Evolutionary conservation across 2,329 filamentous ascomycete species (phyloP), one percentile per base, ranked within the genome.

Genomic region (Meredithiella fracta): DNA sequence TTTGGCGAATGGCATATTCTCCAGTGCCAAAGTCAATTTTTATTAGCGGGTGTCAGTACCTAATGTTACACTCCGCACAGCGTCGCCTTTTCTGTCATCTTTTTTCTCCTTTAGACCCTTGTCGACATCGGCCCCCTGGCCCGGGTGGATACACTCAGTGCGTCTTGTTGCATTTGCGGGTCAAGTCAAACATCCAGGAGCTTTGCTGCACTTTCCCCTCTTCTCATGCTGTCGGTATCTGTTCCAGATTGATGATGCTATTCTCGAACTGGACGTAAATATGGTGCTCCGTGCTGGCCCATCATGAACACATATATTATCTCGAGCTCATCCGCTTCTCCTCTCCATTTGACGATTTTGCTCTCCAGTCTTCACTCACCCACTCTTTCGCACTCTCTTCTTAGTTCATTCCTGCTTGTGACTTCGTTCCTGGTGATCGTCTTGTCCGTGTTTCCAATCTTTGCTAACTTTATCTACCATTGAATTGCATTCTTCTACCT

Each of bases 341-440:
- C 14, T 37, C 23, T 17, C 25, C 22, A 23, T 42, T 31, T 3
- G 17, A 23, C 42, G 50, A 40, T 52, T 8, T 52, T 47, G n/a
- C 47, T 57, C 58, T 57, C 17, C 58, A 56, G 51, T 56, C 47
- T 53, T 42, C 37, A 51, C 58, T 57, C 58, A 51, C 51, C 25
- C 54, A 51, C 42, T 47, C 56, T 58, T 37, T 58, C 47, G 47
- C 37, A 29, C 17, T 44, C 42, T 34, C 47, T 29, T 51, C 23
- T 53, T 17, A 53, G 17, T 47, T 37, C 25, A 53, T 58, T 53
- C 52, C 47, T 58, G 37, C 56, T 54, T 37, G 44, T 51, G 57
- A 55, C 57, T 49, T 56, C 50, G 57, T 53, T 59, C 57, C 57
- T 59, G 54, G 55, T 55, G 55, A 59, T 55, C 54, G 51, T 31